Conservation (phyloP, 371 early-diverging fungal genomes). For the Circinella umbellata region DNA sequence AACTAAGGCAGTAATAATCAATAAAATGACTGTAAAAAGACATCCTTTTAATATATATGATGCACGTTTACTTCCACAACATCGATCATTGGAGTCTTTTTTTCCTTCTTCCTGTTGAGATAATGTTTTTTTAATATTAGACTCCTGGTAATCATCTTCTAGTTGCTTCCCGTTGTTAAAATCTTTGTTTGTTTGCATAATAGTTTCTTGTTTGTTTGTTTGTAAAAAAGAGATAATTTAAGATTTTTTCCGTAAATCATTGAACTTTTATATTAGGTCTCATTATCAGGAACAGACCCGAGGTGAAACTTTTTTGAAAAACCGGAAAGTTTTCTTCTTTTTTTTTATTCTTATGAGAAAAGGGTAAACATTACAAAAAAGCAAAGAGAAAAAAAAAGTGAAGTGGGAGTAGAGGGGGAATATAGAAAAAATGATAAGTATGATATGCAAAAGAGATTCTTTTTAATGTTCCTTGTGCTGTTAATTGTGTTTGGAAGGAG, state of each 20-base stretch:
- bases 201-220: conserved; percentile 7
- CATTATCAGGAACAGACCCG: not conserved
- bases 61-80: conserved; percentile 10
- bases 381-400: not conserved
- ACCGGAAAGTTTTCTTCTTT: not conserved
- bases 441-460: not conserved
- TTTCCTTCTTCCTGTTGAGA: conserved; percentile 1
- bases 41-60: conserved; percentile 18
- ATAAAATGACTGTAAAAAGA: not conserved
- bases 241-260: not conserved
- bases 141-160: too few species aligned
- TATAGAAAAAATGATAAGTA: conserved; percentile 2
- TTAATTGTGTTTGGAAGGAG: not conserved
- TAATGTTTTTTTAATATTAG: not conserved
- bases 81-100: conserved; percentile 54
- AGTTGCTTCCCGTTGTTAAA: too few species aligned
- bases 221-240: not conserved
- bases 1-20: conserved; percentile 11
- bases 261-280: not conserved
- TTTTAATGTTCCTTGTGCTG: conserved; percentile 1
- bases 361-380: conserved; percentile 4
- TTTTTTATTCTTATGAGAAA: not conserved
- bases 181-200: conserved; percentile 7
- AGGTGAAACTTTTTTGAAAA: not conserved
- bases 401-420: not conserved